phyloP scores from a whole-genome alignment of 192 early-diverging fungal genomes.

The Entomortierella chlamydospora region DNA sequence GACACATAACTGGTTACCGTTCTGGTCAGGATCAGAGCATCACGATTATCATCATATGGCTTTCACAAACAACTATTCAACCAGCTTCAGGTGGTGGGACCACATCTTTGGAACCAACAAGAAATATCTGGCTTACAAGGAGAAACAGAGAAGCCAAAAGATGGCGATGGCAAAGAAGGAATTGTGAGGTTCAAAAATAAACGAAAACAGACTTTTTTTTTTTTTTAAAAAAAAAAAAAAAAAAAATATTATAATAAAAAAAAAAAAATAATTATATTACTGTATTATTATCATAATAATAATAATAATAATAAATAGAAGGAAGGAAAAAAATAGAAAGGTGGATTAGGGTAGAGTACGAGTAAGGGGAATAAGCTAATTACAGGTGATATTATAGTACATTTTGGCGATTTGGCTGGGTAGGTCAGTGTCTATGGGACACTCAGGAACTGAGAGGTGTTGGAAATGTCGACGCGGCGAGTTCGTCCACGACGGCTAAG shows the following conservation, averaged over 20 bases:
- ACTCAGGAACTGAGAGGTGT: constrained; percentile 31
- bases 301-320: constrained; percentile 7
- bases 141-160: constrained; percentile 41
- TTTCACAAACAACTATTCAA: constrained; percentile 81
- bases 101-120: constrained; percentile 84
- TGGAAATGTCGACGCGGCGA: constrained; percentile 14
- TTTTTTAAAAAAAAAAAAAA: too few species aligned
- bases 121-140: constrained; percentile 73
- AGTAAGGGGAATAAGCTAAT: neutral
- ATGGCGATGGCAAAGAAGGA: constrained; percentile 12
- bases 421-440: constrained; percentile 1
- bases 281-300: neutral
- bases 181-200: neutral
- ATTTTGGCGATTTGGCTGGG: neutral
- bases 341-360: neutral
- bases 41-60: constrained; percentile 94
- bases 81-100: constrained; percentile 92
- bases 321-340: neutral
- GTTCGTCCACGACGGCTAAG: constrained; percentile 42
- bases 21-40: constrained; percentile 92
- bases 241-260: too few species aligned
- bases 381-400: constrained; percentile 27
- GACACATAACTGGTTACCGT: constrained; percentile 82
- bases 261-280: too few species aligned
- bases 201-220: too few species aligned